A percentile compares a stretch with the other conserved stretches of the same genome.
Conservation (phyloP, 176 grass and related monocot genomes). For the Zoysia pacifica region DNA sequence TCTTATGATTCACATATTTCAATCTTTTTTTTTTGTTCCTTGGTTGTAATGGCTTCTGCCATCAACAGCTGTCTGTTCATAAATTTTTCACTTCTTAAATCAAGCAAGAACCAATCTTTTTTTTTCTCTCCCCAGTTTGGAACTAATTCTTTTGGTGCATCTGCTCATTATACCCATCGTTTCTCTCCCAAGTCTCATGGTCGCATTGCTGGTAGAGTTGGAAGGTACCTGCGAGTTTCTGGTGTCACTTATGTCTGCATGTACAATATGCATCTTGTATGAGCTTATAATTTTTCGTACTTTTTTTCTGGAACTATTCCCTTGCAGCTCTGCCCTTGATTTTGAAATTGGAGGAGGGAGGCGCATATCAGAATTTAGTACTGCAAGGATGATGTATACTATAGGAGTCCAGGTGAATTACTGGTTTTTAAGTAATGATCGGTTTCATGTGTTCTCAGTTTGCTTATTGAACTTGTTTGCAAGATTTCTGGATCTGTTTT, state of each 20-base stretch:
- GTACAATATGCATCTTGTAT: slow-evolving; percentile 15
- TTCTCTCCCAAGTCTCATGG: slow-evolving; percentile 90
- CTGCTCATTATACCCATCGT: slow-evolving; percentile 69
- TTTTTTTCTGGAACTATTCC: slow-evolving; percentile 33
- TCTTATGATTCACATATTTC: background rate
- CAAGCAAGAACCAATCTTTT: slow-evolving; percentile 14
- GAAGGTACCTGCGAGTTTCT: slow-evolving; percentile 62
- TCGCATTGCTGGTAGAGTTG: slow-evolving; percentile 73
- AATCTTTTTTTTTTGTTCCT: slow-evolving; percentile 32
- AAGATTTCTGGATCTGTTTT: background rate
- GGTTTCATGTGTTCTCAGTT: slow-evolving; percentile 25
- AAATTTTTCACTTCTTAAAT: slow-evolving; percentile 10
- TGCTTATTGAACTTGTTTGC: slow-evolving; percentile 17
- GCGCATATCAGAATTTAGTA: slow-evolving; percentile 88
- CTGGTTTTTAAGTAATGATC: slow-evolving; percentile 7
- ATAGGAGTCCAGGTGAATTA: slow-evolving; percentile 90
- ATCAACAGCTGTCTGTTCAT: slow-evolving; percentile 22
- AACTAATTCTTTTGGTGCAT: slow-evolving; percentile 75
- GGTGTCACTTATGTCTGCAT: slow-evolving; percentile 18
- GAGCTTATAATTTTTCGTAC: slow-evolving; percentile 20
- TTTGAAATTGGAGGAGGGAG: slow-evolving; percentile 97
- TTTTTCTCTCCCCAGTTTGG: slow-evolving; percentile 64
- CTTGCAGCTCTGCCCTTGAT: slow-evolving; percentile 76
- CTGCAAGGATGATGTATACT: slow-evolving; percentile 82
- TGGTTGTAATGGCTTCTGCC: slow-evolving; percentile 3